Base-by-base conservation (phyloP, 1,284 basidiomycete species). In the Ceratobasidium theobromae region DNA sequence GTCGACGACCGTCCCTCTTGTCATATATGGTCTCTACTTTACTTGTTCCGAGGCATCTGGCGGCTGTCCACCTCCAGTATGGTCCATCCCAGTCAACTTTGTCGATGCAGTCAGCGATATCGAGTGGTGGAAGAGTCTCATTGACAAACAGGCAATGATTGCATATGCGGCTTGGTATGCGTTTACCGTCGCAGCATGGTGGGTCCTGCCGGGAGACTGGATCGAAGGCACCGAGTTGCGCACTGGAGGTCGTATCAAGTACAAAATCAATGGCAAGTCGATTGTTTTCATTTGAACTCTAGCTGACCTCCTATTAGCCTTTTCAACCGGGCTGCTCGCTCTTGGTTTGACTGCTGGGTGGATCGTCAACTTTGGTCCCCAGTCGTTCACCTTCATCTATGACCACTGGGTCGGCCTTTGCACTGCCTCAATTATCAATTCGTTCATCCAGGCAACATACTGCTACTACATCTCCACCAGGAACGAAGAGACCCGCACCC, bases 111-210 rank as follows among this genome's bases (percentile, higher is more conserved):
- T 91, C n/a, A 77, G 80, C 1, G 75, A 78, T 68, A 72, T 77
- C 2, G 73, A 78, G 11, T 93, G 84, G 83, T 91, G 89, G 88
- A 79, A 77, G 65, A 76, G 80, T 33, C 81, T 97, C 6, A 95
- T 89, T 85, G 94, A 98, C 73, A 84, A 84, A 0, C 79, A 93
- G 66, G 95, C 91, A 0, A 76, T 84, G 16, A 73, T 84, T 28
- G 82, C 91, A 32, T 99, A 98, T 78, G 76, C 89, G 60, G 91
- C 76, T 0, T 99, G 96, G 96, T 98, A 98, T 77, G 78, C 85
- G 16, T 99, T 90, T 77, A 89, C 85, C 70, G 85, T 98, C 45
- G 76, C 85, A 1, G 84, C 91, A 8, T 98, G 95, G 95, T 80
- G 79, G 8, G 73, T 95, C 35, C 79, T 99, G 5, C 97, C 97